phyloP scores from a whole-genome alignment of 768 basidiomycete genomes.

The Mycena venus region DNA sequence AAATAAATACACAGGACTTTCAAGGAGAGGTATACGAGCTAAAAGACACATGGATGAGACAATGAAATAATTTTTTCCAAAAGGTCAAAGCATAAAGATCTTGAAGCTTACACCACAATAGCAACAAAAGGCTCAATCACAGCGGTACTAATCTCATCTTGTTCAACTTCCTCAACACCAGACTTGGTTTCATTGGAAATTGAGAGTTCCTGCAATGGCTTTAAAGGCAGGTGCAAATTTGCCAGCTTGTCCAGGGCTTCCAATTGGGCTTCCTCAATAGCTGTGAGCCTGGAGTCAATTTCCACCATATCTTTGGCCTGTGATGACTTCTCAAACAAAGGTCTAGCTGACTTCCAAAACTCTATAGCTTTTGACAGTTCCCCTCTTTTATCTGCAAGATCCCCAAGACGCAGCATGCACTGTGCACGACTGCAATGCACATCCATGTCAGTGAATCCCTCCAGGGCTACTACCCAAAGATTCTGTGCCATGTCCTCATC shows the following conservation, averaged over 20 bases:
- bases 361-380: too few relatives aligned
- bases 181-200: too few relatives aligned
- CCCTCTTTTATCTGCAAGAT: too few relatives aligned
- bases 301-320: too few relatives aligned
- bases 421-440: not conserved
- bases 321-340: too few relatives aligned
- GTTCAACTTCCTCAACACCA: not conserved
- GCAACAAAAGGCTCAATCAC: not conserved
- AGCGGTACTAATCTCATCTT: not conserved
- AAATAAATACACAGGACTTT: not conserved
- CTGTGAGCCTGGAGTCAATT: too few relatives aligned
- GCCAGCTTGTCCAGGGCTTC: too few relatives aligned
- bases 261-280: too few relatives aligned
- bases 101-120: not conserved
- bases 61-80: not conserved
- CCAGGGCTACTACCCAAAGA: not conserved
- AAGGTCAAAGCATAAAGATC: not conserved
- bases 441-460: not conserved
- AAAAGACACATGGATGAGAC: not conserved
- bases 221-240: too few relatives aligned
- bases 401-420: not conserved
- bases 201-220: too few relatives aligned
- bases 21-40: not conserved
- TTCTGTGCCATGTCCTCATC: not conserved
- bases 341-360: too few relatives aligned